Evolutionary conservation across 768 basidiomycete species (phyloP), one percentile per base, ranked within the genome.

Genomic region (Sistotremastrum niveocremeum): DNA sequence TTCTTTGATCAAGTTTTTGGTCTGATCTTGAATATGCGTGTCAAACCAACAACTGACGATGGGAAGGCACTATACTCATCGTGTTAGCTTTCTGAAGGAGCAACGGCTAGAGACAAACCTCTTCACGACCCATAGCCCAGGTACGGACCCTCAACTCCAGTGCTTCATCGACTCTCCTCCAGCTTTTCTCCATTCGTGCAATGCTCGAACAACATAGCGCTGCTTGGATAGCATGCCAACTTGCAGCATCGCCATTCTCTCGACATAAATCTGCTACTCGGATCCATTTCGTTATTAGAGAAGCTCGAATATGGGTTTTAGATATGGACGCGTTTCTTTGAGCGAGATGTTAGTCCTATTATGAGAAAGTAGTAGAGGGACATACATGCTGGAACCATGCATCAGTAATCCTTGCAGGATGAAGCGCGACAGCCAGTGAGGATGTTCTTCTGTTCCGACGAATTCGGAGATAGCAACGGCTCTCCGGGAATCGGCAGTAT

Each of bases 381-480:
- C 20, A 20, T 20, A 20, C 20, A 20, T 20, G 20, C 20, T 20
- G 20, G 20, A 20, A 20, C 20, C 20, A 20, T 20, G 20, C 20
- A 20, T 20, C 20, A 20, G 20, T 20, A 20, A 20, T 20, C 20
- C 20, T 20, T 20, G 20, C 2, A 90, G 60, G 5, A 89, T 62
- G 4, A 84, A 60, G 54, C 74, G 79, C 9, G 87, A 89, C 37
- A 89, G 64, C 85, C 86, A 90, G 57, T 90, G 82, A 2, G 84
- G 83, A 38, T 67, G 69, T 4, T 77, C 76, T 31, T 83, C 79
- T 47, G 64, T 79, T 5, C 85, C 84, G 51, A 83, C 77, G 11
- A 87, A 68, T 28, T 65, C 64, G 30, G 28, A 9, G 39, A 8
- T 39, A 12, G 34, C 20, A 36, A 20, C 6, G 10, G 57, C 46